These are phyloP conservation scores for Cyclotella baltica DNA, from an alignment of 108 stramenopile species.

Conservation along the genomic window DNA sequence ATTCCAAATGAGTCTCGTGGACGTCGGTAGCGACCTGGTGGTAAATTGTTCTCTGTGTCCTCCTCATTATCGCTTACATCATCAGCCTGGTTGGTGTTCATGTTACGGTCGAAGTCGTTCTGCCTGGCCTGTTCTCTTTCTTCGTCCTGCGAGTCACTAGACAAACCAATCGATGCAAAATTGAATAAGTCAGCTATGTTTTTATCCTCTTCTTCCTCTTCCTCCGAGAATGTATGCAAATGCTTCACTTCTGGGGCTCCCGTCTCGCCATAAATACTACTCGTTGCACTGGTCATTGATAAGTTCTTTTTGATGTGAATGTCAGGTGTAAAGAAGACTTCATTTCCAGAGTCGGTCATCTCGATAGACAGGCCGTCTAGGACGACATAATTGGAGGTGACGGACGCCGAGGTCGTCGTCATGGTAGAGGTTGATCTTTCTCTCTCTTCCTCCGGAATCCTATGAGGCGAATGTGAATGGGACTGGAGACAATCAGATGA, in stretches of 20 bases:
- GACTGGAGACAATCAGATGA: no score
- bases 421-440: not conserved
- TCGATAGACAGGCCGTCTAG: constrained; percentile 2
- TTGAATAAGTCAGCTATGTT: no score
- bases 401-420: not conserved
- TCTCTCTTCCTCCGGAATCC: not conserved
- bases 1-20: constrained; percentile 14
- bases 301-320: constrained; percentile 3
- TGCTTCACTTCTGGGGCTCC: constrained; percentile 12
- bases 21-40: constrained; percentile 16
- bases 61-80: not conserved
- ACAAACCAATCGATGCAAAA: not conserved
- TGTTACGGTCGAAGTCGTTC: no score
- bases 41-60: not conserved
- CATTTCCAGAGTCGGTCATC: not conserved
- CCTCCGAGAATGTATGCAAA: constrained; percentile 12
- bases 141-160: not conserved
- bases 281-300: not conserved
- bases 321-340: constrained; percentile 4
- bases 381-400: not conserved
- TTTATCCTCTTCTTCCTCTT: constrained; percentile 2
- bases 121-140: not conserved
- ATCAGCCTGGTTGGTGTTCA: not conserved
- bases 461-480: not conserved
- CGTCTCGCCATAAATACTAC: constrained; percentile 6